Base-by-base conservation (phyloP, 2,329 filamentous ascomycete genomes). In the Calonectria pauciramosa region DNA sequence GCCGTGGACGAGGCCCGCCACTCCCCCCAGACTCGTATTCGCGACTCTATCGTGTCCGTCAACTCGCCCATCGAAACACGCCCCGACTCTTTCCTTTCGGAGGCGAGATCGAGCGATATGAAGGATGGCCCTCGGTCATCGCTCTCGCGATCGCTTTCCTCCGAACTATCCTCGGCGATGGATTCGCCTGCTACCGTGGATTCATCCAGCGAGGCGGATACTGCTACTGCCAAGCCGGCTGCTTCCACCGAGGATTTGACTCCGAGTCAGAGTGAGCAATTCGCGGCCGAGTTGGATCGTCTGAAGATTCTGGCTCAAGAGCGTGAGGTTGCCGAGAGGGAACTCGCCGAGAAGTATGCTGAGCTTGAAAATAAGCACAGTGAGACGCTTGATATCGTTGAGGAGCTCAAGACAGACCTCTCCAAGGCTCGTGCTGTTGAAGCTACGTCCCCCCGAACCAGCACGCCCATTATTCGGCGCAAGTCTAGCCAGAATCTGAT, bases 401-500 rank as follows among this genome's bases (percentile, higher is more conserved):
- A 99, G 80, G 94, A 97, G 82, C 92, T 99, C 73, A 98, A 97
- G 88, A 92, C 93, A 0, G 95, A 98, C 81, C 88, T 98, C 6
- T 92, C 94, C 54, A 95, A 94, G 83, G 93, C 94, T n/a, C 94
- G 93, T 78, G 89, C 88, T 64, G 87, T 87, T 38, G 89, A 92
- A 74, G 86, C 88, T 36, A 87, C 90, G 0, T 93, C 93, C n/a
- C 90, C 91, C 7, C 90, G 92, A 38, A 89, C 91, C 13, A 89
- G 88, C n/a, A 91, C 91, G 1, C 93, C 93, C n/a, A 92, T 98
- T 78, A 96, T 98, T 81, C 94, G 96, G 76, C 93, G 96, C 80
- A 98, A 98, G 87, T 98, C 96, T 4, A 98, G 95, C 83, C 96
- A 98, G 84, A 97, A 94, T 75, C 89, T 98, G 52, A 92, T 97